Percentiles rank a stretch among this genome's conserved stretches.
phyloP scores from a whole-genome alignment of 1,284 basidiomycete species.

The Fomitopsis palustris region DNA sequence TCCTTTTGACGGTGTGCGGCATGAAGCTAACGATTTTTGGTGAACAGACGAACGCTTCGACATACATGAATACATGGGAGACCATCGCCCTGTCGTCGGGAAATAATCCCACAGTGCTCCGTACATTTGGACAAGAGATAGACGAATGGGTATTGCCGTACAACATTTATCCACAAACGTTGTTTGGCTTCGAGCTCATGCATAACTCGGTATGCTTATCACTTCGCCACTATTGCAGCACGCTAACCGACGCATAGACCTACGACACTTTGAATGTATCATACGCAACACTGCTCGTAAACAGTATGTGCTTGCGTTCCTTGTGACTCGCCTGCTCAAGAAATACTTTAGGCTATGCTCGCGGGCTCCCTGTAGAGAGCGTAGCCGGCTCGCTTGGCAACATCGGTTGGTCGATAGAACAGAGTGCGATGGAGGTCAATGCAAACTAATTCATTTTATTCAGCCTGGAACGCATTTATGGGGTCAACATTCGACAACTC shows the following conservation, averaged over 20 bases:
- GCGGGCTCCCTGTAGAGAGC: conserved; percentile 16
- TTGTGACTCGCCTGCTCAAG: too few relatives aligned
- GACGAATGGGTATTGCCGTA: conserved; percentile 57
- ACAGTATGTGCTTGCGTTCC: too few relatives aligned
- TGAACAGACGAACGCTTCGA: conserved; percentile 12
- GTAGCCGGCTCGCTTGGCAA: conserved; percentile 1
- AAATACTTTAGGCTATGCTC: not conserved
- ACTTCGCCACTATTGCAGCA: not conserved
- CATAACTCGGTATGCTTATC: conserved; percentile 13
- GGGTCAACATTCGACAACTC: conserved; percentile 15
- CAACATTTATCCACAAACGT: conserved; percentile 62
- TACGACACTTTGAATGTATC: not conserved
- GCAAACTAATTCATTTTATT: too few relatives aligned
- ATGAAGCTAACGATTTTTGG: not conserved
- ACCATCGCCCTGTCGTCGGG: conserved; percentile 32
- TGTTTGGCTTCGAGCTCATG: conserved; percentile 34
- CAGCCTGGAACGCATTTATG: conserved; percentile 25
- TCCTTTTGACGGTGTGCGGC: not conserved
- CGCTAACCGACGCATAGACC: not conserved
- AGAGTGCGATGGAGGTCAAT: too few relatives aligned
- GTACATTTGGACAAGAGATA: conserved; percentile 39
- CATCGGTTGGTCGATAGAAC: not conserved
- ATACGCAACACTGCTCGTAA: not conserved
- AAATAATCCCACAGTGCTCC: conserved; percentile 29
- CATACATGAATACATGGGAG: conserved; percentile 21